Base-by-base conservation (phyloP, 2,329 filamentous ascomycete genomes). In the Lomentospora prolificans region DNA sequence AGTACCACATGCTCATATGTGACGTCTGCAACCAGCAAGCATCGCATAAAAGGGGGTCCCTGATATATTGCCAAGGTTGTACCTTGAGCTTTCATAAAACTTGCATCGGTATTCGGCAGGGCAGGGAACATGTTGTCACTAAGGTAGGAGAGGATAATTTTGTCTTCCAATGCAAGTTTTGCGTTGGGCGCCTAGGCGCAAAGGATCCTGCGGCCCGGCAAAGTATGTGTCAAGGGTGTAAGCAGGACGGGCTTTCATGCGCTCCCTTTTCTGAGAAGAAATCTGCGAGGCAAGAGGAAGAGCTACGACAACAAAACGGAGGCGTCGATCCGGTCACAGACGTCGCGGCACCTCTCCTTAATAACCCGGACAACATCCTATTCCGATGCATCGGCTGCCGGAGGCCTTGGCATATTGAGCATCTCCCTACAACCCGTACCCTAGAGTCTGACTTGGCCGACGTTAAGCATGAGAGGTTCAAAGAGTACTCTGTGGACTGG, bases 61-160 rank as follows among this genome's bases (percentile, higher is more conserved):
- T 99, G 24, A 79, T 99, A 31, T 85, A 86, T 64, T 99, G 94
- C 62, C 95, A 99, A 70, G 94, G 94, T 28, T 99, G 94, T 67
- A 90, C 86, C 2, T 75, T 85, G 51, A 79, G 87, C 0, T 96
- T 90, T 62, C 94, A 99, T 70, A 89, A 88, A 67, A 72, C 72
- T 41, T 99, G 94, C 65, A 76, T 99, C 27, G 90, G 92, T 1
- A 75, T 78, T 51, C 82, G 94, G 52, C 80, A 79, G 53, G 74
- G 68, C 10, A 80, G 94, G 58, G 90, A 96, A n/a, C 94, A 97
- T 67, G 73, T 94, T 33, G 89, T 89, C 8, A 97, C 90, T 24
- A 99, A 97, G 67, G 70, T 96, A 54, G 84, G 76, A 2, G 75
- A 86, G 1, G 82, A 86, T 2, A 71, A 86, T 36, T 97, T 95